Conservation (phyloP, 768 basidiomycete species). For the Rhizopogon vinicolor region DNA sequence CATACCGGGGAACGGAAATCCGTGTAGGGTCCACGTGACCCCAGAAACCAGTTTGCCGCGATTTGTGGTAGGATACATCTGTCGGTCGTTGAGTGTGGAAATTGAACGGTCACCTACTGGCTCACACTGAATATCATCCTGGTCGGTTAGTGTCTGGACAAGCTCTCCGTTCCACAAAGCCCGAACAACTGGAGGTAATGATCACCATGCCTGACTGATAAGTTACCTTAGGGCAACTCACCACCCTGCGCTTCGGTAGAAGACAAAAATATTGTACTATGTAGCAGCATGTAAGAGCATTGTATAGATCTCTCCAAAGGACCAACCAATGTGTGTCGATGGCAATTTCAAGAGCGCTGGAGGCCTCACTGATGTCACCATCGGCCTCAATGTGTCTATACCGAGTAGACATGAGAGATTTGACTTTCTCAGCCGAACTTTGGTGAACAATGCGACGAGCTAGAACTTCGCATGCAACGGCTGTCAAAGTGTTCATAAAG, state of each 20-base stretch:
- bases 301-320: not conserved
- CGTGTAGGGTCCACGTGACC: constrained; percentile 72
- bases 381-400: constrained; percentile 69
- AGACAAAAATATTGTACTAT: constrained; percentile 77
- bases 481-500: constrained; percentile 31
- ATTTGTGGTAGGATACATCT: constrained; percentile 69
- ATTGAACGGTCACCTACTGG: not conserved
- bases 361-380: constrained; percentile 68
- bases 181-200: constrained; percentile 55
- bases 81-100: constrained; percentile 7
- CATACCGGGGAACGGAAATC: constrained; percentile 72
- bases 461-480: constrained; percentile 79
- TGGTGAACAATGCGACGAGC: constrained; percentile 78
- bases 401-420: constrained; percentile 72
- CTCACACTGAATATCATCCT: constrained; percentile 78
- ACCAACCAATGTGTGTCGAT: constrained; percentile 84
- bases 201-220: not conserved
- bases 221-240: constrained; percentile 23
- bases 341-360: constrained; percentile 83
- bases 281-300: constrained; percentile 1
- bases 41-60: constrained; percentile 53
- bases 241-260: constrained; percentile 83
- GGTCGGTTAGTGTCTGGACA: constrained; percentile 70
- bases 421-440: constrained; percentile 56
- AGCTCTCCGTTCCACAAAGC: constrained; percentile 80